phyloP scores from a whole-genome alignment of 2,329 filamentous ascomycete species.

The Fusarium sambucinum region DNA sequence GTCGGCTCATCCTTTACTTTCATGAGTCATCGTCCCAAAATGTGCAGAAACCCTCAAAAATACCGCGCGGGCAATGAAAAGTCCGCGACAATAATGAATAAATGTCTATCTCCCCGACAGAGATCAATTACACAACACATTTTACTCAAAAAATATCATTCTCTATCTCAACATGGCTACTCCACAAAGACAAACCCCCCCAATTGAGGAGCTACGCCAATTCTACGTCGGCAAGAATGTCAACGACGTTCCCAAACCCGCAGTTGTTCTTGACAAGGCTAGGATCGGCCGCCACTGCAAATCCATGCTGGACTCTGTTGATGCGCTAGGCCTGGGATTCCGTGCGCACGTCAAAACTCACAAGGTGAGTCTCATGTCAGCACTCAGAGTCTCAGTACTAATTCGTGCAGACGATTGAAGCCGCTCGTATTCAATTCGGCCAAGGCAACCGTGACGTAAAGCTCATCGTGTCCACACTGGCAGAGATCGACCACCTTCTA shows the following conservation, averaged over 20 bases:
- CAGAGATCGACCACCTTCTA: slow-evolving; percentile 67
- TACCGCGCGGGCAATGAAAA: neutral
- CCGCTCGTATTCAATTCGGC: slow-evolving; percentile 67
- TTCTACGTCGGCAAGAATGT: slow-evolving; percentile 49
- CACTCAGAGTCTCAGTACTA: rapidly evolving
- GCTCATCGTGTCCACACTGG: slow-evolving; percentile 70
- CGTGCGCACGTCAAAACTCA: slow-evolving; percentile 75
- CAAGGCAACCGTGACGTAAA: slow-evolving; percentile 55
- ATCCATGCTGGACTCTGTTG: slow-evolving; percentile 65
- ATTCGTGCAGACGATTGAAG: slow-evolving; percentile 62
- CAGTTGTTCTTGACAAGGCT: slow-evolving; percentile 66
- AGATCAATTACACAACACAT: too few relatives aligned
- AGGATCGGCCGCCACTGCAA: slow-evolving; percentile 67
- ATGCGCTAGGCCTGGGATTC: slow-evolving; percentile 64
- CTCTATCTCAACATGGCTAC: slow-evolving; percentile 20
- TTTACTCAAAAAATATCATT: neutral
- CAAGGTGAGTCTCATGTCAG: slow-evolving; percentile 58
- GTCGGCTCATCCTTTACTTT: neutral
- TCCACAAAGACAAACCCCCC: slow-evolving; percentile 39
- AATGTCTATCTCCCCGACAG: neutral
- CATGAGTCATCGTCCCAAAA: neutral
- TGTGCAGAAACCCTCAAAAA: neutral
- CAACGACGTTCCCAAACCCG: slow-evolving; percentile 63
- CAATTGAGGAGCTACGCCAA: slow-evolving; percentile 24
- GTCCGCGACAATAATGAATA: neutral